Conservation (phyloP, 2,329 filamentous ascomycete species). For the Dryadomyces quercivorus region DNA sequence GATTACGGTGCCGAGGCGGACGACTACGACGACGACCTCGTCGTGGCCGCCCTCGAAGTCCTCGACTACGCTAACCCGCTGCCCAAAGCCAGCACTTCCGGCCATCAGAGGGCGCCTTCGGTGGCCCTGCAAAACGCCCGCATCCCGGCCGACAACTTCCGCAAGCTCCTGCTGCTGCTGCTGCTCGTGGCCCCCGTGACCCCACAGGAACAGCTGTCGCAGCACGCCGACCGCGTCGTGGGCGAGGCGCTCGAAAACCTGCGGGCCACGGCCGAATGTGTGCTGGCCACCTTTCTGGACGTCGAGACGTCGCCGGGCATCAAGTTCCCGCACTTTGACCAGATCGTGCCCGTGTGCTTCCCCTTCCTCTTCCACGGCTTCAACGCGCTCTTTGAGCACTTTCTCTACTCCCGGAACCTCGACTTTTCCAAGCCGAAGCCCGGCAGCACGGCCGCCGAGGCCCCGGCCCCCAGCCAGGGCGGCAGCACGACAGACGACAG, state of each 20-base stretch:
- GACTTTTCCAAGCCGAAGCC: conserved; percentile 44
- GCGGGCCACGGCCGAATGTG: conserved; percentile 47
- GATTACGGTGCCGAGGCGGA: conserved; percentile 41
- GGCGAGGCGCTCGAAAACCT: conserved; percentile 46
- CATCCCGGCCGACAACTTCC: conserved; percentile 62
- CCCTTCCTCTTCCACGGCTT: conserved; percentile 58
- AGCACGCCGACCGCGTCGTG: conserved; percentile 42
- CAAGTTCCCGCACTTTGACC: conserved; percentile 47
- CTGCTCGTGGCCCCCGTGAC: conserved; percentile 53
- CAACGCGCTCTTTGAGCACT: conserved; percentile 59
- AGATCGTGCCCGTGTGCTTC: conserved; percentile 44
- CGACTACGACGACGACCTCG: conserved; percentile 44
- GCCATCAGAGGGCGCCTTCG: not conserved
- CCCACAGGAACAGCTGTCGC: conserved; percentile 51
- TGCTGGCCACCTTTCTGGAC: conserved; percentile 54
- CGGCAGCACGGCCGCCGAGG: not conserved
- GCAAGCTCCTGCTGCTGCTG: conserved; percentile 57
- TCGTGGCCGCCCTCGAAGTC: conserved; percentile 55
- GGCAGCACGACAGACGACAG: not conserved
- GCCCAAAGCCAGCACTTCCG: conserved; percentile 24
- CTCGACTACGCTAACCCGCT: conserved; percentile 45
- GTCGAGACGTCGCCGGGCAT: conserved; percentile 53
- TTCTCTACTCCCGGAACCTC: conserved; percentile 61
- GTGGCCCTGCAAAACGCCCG: conserved; percentile 45
- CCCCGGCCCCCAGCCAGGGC: no score